phyloP scores from a whole-genome alignment of 768 basidiomycete genomes.

The Rhodotorula graminis region DNA sequence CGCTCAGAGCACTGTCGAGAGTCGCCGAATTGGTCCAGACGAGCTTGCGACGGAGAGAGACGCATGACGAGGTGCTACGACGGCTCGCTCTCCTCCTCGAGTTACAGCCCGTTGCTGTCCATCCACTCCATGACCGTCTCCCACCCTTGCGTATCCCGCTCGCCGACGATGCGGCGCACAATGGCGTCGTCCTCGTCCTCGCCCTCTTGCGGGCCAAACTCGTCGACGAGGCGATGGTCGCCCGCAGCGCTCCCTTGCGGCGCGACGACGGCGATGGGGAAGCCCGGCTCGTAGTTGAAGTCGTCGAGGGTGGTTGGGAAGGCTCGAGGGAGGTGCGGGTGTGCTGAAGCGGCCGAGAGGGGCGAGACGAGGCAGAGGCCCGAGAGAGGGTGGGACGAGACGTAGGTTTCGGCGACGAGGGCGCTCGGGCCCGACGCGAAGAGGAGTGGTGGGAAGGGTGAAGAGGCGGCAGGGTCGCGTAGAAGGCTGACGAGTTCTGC shows the following conservation, averaged over 20 bases:
- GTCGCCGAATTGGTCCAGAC: no score
- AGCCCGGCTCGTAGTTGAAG: slow-evolving; percentile 61
- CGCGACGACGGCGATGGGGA: slow-evolving; percentile 55
- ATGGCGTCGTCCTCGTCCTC: slow-evolving; percentile 12
- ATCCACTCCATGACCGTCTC: slow-evolving; percentile 55
- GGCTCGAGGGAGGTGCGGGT: slow-evolving; percentile 45
- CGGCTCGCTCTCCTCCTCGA: no score
- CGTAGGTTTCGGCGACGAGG: slow-evolving; percentile 63
- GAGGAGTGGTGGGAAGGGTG: slow-evolving; percentile 60
- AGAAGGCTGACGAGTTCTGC: slow-evolving; percentile 50
- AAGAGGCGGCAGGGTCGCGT: slow-evolving; percentile 46
- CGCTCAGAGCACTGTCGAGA: no score
- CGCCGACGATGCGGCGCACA: not conserved
- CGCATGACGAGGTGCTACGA: no score
- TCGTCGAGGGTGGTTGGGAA: slow-evolving; percentile 48
- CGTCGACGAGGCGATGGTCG: slow-evolving; percentile 19
- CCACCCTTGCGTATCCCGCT: slow-evolving; percentile 3
- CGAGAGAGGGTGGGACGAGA: slow-evolving; percentile 62
- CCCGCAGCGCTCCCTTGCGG: not conserved
- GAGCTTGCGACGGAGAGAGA: no score
- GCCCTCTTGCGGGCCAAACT: not conserved
- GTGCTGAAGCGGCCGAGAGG: slow-evolving; percentile 49
- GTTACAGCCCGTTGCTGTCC: slow-evolving; percentile 56
- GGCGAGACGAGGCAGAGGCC: slow-evolving; percentile 62
- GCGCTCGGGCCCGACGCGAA: slow-evolving; percentile 54